Evolutionary conservation across 164 flowering plant genomes (phyloP), one percentile per base, ranked within the genome.

Genomic region (Aristolochia californica): DNA sequence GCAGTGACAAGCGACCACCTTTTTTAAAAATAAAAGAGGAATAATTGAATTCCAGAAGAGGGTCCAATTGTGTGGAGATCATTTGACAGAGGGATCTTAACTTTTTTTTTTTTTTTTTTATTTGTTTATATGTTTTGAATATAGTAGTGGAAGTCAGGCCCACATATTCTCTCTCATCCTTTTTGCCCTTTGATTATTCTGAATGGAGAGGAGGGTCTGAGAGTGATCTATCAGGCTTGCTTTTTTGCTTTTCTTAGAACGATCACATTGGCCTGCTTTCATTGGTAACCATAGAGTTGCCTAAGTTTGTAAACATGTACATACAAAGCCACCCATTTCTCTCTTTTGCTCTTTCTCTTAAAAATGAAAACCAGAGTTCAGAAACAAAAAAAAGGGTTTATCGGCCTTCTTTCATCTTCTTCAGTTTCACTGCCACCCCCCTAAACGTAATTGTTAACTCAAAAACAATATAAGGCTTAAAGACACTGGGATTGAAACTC

Each of bases 121-220:
- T 71, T 74, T 70, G 66, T 73, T 73, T 73, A 56, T 66, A 62
- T 61, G 58, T 69, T 60, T 63, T 63, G 75, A 72, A 68, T 68
- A 53, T 74, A 69, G 58, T 77, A 77, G 78, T 76, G 80, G 82
- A 80, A 71, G 80, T 75, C 79, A 77, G 78, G 68, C 68, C 86
- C 82, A 69, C 76, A 51, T 34, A 34, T 34, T 34, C 53, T 51
- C 61, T 62, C 70, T 69, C 47, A 64, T 71, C 69, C 47, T 65
- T 69, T 74, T 74, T 62, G 53, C 71, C 74, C 71, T 72, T 71
- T 61, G 58, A 30, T 56, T 56, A 50, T 69, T 56, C 44, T 17
- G 60, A 45, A 52, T 44, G 60, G 53, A 49, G 53, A 43, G n/a
- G 59, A 13, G 57, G 45, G 30, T 53, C 54, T 38, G 45, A 40